Evolutionary conservation across 176 grass and related monocot genomes (phyloP), one percentile per base, ranked within the genome.

Genomic region (Hordeum marinum): DNA sequence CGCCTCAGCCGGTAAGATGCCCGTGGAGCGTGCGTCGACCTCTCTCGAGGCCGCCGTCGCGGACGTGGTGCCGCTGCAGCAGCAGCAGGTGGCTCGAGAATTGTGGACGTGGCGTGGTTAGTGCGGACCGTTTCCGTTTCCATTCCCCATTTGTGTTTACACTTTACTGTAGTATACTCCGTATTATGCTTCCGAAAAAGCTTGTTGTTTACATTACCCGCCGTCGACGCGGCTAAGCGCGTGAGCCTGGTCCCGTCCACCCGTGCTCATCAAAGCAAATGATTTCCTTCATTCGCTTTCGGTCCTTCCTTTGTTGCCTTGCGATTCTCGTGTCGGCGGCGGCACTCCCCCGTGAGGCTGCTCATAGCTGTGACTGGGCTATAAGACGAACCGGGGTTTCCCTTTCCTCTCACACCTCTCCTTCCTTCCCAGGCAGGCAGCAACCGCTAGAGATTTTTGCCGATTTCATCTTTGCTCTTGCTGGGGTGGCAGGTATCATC

Each of bases 301-400:
- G 24, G 3, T 23, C 21, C 8, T 17, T 58, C 78, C 20, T 67
- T 42, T 46, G 67, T 20, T 41, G 61, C 29, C 21, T 41, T 48
- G 60, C 13, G 42, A 83, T 72, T 61, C 43, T 73, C 73, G 20
- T 83, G 85, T 87, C 84, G 85, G 84, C 40, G 85, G 8, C 21
- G 9, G 3, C 34, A 35, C 37, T 36, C 13, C 46, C 46, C n/a
- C n/a, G n/a, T n/a, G n/a, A n/a, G n/a, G n/a, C n/a, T n/a, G n/a
- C n/a, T n/a, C n/a, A n/a, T n/a, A n/a, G n/a, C n/a, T n/a, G n/a
- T n/a, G n/a, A n/a, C n/a, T n/a, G n/a, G n/a, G n/a, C n/a, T n/a
- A n/a, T n/a, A n/a, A n/a, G n/a, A n/a, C n/a, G n/a, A n/a, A n/a
- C n/a, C n/a, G n/a, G n/a, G n/a, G n/a, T n/a, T n/a, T 23, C 10